A percentile compares a stretch with the other conserved stretches of the same genome.
phyloP scores from a whole-genome alignment of 306 rosid genomes.

The Ormosia semicastrata region DNA sequence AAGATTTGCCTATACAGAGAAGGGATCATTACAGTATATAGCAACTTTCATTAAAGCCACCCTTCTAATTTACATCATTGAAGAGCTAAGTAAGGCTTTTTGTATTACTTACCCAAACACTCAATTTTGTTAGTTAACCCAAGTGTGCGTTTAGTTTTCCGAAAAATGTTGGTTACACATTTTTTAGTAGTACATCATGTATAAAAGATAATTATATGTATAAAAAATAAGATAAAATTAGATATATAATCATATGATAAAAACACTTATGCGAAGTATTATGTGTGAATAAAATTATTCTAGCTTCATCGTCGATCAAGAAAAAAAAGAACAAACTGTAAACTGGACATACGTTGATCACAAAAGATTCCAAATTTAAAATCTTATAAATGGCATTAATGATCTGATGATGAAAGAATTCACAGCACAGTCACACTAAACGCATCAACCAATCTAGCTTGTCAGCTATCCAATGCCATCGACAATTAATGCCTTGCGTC shows the following conservation, averaged over 20 bases:
- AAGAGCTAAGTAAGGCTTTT: not conserved
- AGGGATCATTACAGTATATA: not conserved
- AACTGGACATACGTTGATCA: not conserved
- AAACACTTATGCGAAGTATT: no score
- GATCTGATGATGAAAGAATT: slow-evolving; percentile 25
- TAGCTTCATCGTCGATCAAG: not conserved
- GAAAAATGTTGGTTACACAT: no score
- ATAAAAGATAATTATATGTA: no score
- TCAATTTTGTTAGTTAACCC: not conserved
- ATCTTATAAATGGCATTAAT: slow-evolving; percentile 31
- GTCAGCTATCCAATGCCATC: slow-evolving; percentile 25
- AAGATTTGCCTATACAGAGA: not conserved
- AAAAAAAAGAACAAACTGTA: not conserved
- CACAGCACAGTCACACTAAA: slow-evolving; percentile 1
- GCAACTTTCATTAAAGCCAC: not conserved
- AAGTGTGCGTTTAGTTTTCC: no score
- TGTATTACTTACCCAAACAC: not conserved
- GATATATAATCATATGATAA: no score
- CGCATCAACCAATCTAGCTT: not conserved
- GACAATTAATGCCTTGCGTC: slow-evolving; percentile 35
- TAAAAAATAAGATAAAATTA: no score
- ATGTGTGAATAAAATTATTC: no score
- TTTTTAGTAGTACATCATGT: no score
- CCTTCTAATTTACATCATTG: no score
- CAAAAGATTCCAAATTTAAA: slow-evolving; percentile 23